Evolutionary conservation across 768 basidiomycete species (phyloP).

Genomic region (Suillus subaureus): DNA sequence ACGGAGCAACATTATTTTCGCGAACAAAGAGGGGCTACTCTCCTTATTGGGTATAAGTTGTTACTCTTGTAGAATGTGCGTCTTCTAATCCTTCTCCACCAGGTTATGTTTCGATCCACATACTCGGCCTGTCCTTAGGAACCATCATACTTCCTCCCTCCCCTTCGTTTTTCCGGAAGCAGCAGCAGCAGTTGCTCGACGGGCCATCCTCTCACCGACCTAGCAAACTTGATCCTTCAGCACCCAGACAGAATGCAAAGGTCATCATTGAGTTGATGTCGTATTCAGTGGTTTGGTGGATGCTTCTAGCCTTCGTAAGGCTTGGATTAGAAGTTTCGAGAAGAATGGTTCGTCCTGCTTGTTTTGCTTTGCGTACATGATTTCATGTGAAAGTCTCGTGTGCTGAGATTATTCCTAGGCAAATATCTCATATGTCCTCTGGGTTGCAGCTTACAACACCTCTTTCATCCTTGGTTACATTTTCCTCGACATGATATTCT

Average conservation of each 20-base stretch:
- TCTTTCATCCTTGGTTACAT: conserved; percentile 84
- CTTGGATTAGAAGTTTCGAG: conserved; percentile 53
- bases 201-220: conserved; percentile 7
- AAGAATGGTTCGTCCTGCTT: conserved; percentile 52
- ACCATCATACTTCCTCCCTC: conserved; percentile 79
- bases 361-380: background rate
- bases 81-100: background rate
- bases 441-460: conserved; percentile 88
- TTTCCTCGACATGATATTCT: conserved; percentile 71
- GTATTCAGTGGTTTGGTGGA: conserved; percentile 83
- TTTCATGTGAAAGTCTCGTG: background rate
- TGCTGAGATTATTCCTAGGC: conserved; percentile 48
- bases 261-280: conserved; percentile 75
- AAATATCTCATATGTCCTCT: conserved; percentile 86
- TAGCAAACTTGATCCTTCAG: conserved; percentile 19
- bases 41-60: conserved; percentile 64
- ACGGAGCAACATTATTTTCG: conserved; percentile 63
- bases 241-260: conserved; percentile 67
- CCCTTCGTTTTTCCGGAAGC: conserved; percentile 69
- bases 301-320: conserved; percentile 43
- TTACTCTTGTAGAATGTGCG: background rate
- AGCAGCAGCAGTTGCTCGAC: conserved; percentile 33
- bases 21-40: conserved; percentile 92
- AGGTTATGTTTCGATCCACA: conserved; percentile 91
- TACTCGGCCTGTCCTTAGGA: conserved; percentile 83